These are phyloP conservation scores for Vitis hybrid DNA, from an alignment of 177 flowering plant species.

Conservation along the genomic window DNA sequence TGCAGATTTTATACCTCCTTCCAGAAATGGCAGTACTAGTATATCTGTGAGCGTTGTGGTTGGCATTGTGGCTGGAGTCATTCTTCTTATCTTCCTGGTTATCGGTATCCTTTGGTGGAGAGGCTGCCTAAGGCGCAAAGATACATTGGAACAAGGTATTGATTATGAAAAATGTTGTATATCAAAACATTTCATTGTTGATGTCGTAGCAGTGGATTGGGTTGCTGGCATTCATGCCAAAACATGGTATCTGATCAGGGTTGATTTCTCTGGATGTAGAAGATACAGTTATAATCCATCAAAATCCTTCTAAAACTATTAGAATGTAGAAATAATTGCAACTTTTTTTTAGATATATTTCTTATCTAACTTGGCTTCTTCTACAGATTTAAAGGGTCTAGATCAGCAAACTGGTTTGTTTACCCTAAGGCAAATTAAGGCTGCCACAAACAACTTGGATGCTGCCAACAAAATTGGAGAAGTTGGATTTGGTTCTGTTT, in stretches of 20 bases:
- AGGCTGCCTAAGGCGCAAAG: conserved; percentile 22
- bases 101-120: conserved; percentile 34
- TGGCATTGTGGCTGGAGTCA: conserved; percentile 26
- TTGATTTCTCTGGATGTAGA: too few species aligned
- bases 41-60: conserved; percentile 19
- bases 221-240: too few species aligned
- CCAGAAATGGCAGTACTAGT: conserved; percentile 3
- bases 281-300: too few species aligned
- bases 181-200: too few species aligned
- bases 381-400: conserved; percentile 27
- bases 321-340: neutral
- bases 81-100: conserved; percentile 13
- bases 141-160: conserved; percentile 24
- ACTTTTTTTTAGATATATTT: neutral
- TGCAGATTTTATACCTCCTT: conserved; percentile 26
- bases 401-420: conserved; percentile 32
- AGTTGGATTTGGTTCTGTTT: conserved; percentile 45
- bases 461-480: conserved; percentile 31
- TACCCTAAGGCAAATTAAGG: conserved; percentile 32
- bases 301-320: neutral
- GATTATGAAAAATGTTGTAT: too few species aligned
- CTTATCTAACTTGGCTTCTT: neutral
- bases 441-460: conserved; percentile 36
- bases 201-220: too few species aligned
- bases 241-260: too few species aligned